Percentiles rank a stretch among this genome's conserved stretches.
These are phyloP conservation scores for Cubamyces lactineus DNA, from an alignment of 768 basidiomycete genomes.

Conservation along the genomic window DNA sequence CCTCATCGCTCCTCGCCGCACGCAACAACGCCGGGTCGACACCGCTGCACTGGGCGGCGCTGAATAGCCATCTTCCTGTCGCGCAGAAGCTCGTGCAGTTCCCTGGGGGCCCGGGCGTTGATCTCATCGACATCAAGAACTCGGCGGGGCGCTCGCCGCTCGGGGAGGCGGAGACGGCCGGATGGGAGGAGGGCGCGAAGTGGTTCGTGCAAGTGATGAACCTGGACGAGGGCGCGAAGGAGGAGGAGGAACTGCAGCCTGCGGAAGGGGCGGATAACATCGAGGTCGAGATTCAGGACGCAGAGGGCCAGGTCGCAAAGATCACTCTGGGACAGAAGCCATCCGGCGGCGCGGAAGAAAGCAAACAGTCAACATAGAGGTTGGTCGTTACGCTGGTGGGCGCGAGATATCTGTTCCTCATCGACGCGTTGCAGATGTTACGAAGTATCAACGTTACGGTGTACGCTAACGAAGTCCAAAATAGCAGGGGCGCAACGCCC, in stretches of 20 bases:
- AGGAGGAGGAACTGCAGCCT: slow-evolving; percentile 42
- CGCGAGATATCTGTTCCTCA: not conserved
- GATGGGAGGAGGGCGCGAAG: slow-evolving; percentile 82
- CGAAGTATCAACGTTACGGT: not conserved
- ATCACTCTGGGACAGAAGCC: slow-evolving; percentile 44
- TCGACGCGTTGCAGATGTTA: not conserved
- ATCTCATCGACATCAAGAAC: slow-evolving; percentile 79
- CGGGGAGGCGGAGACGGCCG: slow-evolving; percentile 77
- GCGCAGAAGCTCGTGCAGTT: slow-evolving; percentile 62
- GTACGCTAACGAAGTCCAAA: slow-evolving; percentile 6
- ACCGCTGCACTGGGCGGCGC: slow-evolving; percentile 88
- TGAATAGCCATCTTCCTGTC: slow-evolving; percentile 75
- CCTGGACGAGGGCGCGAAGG: slow-evolving; percentile 53
- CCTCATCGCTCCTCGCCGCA: slow-evolving; percentile 55
- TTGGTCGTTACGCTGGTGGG: not conserved
- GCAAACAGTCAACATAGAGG: slow-evolving; percentile 1
- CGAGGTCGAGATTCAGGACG: slow-evolving; percentile 73
- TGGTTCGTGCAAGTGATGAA: slow-evolving; percentile 86
- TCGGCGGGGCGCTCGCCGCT: slow-evolving; percentile 73
- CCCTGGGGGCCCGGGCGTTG: slow-evolving; percentile 59
- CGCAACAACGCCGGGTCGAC: slow-evolving; percentile 80
- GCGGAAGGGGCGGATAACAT: slow-evolving; percentile 47
- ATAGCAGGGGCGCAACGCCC: not conserved
- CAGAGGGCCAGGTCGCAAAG: slow-evolving; percentile 67
- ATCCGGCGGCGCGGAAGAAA: not conserved